A percentile compares a stretch with the other conserved stretches of the same genome.
These are phyloP conservation scores for Uromyces viciae-fabae DNA, from an alignment of 1,284 basidiomycete genomes.

Conservation along the genomic window DNA sequence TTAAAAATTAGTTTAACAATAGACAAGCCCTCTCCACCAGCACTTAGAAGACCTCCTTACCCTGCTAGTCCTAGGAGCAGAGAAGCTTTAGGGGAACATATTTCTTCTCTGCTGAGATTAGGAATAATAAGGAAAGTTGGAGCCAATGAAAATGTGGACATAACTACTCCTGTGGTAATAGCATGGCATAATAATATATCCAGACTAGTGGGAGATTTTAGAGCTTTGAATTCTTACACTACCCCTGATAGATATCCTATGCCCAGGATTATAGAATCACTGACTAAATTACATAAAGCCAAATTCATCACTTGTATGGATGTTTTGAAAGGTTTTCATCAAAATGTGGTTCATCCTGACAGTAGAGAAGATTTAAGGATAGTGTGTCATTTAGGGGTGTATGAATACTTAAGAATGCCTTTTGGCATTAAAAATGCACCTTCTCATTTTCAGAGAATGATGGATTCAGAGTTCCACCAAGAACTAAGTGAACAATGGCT, in stretches of 20 bases:
- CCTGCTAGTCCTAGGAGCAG: constrained; percentile 9
- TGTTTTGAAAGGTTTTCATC: constrained; percentile 16
- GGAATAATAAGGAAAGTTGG: constrained; percentile 7
- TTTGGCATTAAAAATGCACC: constrained; percentile 22
- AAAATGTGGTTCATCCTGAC: not conserved
- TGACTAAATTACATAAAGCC: not conserved
- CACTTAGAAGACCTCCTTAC: not conserved
- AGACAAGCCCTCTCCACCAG: not conserved
- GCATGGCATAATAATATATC: not conserved
- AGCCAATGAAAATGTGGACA: constrained; percentile 15
- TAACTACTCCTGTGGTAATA: constrained; percentile 12
- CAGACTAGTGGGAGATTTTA: constrained; percentile 15
- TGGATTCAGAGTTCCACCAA: not conserved
- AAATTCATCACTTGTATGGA: constrained; percentile 24
- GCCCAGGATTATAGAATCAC: not conserved
- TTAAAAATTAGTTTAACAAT: not conserved
- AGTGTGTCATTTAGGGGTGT: constrained; percentile 1
- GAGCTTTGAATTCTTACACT: constrained; percentile 1
- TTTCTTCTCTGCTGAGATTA: not conserved
- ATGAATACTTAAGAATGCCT: constrained; percentile 20
- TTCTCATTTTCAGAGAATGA: constrained; percentile 21
- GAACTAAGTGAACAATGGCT: not conserved
- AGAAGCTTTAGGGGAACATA: constrained; percentile 7
- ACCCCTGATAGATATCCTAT: constrained; percentile 18
- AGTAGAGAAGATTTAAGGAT: not conserved